Conservation (phyloP, 768 basidiomycete species). For the Suillus tomentosus region DNA sequence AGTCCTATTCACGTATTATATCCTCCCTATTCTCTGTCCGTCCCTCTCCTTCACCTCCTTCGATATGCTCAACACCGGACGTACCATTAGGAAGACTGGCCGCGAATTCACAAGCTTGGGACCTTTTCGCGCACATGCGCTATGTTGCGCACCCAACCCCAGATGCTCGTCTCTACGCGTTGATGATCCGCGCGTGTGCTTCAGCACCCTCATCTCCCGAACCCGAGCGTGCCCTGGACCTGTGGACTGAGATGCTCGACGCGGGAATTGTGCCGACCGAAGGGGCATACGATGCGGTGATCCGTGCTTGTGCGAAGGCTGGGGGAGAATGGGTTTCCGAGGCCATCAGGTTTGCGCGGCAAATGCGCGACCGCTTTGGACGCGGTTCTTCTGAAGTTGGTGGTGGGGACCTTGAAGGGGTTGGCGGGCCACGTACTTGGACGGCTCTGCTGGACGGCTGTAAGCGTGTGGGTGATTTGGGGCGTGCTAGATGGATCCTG, state of each 20-base stretch:
- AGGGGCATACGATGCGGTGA: slow-evolving; percentile 78
- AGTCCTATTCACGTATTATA: slow-evolving; percentile 74
- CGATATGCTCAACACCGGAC: slow-evolving; percentile 4
- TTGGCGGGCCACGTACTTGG: slow-evolving; percentile 63
- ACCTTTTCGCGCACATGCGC: slow-evolving; percentile 94
- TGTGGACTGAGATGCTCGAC: slow-evolving; percentile 94
- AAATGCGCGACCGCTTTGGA: slow-evolving; percentile 83
- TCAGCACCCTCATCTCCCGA: slow-evolving; percentile 58
- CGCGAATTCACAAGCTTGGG: slow-evolving; percentile 84
- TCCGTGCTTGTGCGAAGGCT: slow-evolving; percentile 75
- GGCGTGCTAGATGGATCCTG: slow-evolving; percentile 85
- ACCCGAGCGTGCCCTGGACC: slow-evolving; percentile 89
- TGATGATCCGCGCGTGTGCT: slow-evolving; percentile 90
- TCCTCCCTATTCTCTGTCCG: slow-evolving; percentile 52
- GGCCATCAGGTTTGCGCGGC: slow-evolving; percentile 78
- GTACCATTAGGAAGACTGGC: slow-evolving; percentile 37
- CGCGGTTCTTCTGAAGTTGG: slow-evolving; percentile 44
- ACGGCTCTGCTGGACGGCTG: slow-evolving; percentile 87
- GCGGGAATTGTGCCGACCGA: slow-evolving; percentile 60
- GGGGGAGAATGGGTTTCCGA: slow-evolving; percentile 75
- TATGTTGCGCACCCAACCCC: slow-evolving; percentile 90
- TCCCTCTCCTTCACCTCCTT: slow-evolving; percentile 27
- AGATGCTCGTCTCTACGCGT: slow-evolving; percentile 66
- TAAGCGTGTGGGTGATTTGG: slow-evolving; percentile 83
- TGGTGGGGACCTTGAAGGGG: slow-evolving; percentile 36